Evolutionary conservation across 179 eudicot species (phyloP).

Genomic region (Vitellaria paradoxa): DNA sequence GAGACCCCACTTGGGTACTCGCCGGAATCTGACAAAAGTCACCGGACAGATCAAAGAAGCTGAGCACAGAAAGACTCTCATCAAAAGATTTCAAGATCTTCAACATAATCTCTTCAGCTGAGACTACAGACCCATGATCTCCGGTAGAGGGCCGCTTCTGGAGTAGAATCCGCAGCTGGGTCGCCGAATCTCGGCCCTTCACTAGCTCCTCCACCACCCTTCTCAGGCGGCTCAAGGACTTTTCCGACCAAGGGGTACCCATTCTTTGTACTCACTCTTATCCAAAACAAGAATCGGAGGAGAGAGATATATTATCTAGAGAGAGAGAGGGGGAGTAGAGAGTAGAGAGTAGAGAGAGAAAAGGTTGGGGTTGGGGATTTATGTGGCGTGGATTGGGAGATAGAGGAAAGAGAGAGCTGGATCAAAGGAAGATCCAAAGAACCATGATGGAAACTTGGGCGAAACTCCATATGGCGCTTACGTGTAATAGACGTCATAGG

Average conservation of each 20-base stretch:
- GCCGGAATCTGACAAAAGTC: constrained; percentile 11
- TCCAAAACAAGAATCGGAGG: background rate
- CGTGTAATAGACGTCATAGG: background rate
- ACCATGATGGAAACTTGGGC: background rate
- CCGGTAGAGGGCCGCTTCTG: background rate
- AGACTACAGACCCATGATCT: background rate
- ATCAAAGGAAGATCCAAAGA: constrained; percentile 7
- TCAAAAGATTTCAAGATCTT: constrained; percentile 22
- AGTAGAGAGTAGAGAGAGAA: too few relatives aligned
- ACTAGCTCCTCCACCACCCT: constrained; percentile 14
- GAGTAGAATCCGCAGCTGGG: constrained; percentile 21
- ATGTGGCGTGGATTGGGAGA: background rate
- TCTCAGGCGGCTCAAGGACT: background rate
- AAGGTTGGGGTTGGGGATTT: background rate
- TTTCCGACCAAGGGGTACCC: background rate
- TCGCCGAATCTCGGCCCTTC: constrained; percentile 25
- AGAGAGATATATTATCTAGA: background rate
- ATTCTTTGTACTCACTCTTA: background rate
- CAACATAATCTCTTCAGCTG: constrained; percentile 17
- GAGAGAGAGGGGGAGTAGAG: background rate
- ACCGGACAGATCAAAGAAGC: constrained; percentile 11
- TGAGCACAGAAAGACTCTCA: constrained; percentile 17
- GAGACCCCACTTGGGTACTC: constrained; percentile 9
- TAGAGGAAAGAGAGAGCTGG: constrained; percentile 17
- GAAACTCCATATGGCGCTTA: background rate